Conservation (phyloP, 2,329 filamentous ascomycete genomes). For the Chrysoporthe deuterocubensis region DNA sequence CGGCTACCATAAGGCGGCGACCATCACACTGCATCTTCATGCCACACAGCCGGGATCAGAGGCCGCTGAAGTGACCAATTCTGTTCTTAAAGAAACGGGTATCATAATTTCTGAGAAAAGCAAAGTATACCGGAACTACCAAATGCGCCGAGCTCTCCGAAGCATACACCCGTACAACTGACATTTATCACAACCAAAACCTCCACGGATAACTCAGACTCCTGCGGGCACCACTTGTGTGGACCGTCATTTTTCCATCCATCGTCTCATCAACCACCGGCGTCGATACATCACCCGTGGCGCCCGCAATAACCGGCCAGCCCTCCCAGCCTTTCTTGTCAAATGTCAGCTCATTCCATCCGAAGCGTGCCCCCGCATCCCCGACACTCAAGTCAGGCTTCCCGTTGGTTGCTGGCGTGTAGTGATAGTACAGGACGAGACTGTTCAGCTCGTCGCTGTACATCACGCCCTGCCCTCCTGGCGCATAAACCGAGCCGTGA, state of each 20-base stretch:
- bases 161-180: background rate
- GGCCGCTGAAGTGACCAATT: background rate
- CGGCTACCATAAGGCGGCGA: constrained; percentile 56
- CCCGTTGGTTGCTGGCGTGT: constrained; percentile 38
- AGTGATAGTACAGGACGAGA: constrained; percentile 64
- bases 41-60: background rate
- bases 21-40: background rate
- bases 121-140: background rate
- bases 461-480: constrained; percentile 63
- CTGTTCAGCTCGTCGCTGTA: constrained; percentile 53
- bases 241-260: background rate
- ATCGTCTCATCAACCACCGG: background rate
- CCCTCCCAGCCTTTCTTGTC: constrained; percentile 8
- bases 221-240: background rate
- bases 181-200: no score
- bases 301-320: background rate
- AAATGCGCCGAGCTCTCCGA: background rate
- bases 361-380: constrained; percentile 7
- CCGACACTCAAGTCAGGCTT: background rate
- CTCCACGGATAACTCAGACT: background rate
- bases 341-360: constrained; percentile 12
- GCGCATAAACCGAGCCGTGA: constrained; percentile 63
- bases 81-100: background rate
- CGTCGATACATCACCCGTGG: constrained; percentile 2
- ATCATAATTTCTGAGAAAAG: constrained; percentile 5